A percentile compares a stretch with the other conserved stretches of the same genome.
Evolutionary conservation across 2,329 filamentous ascomycete genomes (phyloP).

Genomic region (Neofusicoccum sp.): DNA sequence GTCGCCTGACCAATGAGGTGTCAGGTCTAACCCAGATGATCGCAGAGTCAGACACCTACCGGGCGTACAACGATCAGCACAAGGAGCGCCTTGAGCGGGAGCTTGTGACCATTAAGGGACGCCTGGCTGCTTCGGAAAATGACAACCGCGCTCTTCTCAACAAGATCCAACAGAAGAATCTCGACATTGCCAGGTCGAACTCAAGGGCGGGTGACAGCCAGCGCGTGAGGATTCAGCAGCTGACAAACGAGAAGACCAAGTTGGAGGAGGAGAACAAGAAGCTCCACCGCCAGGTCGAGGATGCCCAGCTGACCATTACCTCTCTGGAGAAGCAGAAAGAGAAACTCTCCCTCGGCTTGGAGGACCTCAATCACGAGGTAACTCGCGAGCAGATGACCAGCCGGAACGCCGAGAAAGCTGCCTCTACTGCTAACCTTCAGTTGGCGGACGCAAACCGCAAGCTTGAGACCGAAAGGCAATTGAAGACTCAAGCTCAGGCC

Average conservation of each 20-base stretch:
- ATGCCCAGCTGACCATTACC: constrained; percentile 79
- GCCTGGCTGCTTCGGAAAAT: constrained; percentile 89
- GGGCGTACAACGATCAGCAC: constrained; percentile 85
- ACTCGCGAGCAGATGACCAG: constrained; percentile 87
- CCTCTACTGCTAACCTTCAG: constrained; percentile 78
- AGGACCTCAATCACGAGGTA: constrained; percentile 91
- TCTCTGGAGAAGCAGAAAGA: constrained; percentile 93
- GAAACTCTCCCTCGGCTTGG: constrained; percentile 82
- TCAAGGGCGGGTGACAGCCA: constrained; percentile 85
- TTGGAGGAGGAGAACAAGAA: constrained; percentile 81
- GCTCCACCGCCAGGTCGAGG: constrained; percentile 81
- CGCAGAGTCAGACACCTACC: constrained; percentile 85
- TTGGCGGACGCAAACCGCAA: constrained; percentile 87
- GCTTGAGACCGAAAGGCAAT: constrained; percentile 85
- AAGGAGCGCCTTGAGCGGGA: constrained; percentile 93
- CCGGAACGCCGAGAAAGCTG: constrained; percentile 85
- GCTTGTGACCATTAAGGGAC: constrained; percentile 85
- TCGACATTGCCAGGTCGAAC: constrained; percentile 90
- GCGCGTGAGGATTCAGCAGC: constrained; percentile 69
- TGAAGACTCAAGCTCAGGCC: constrained; percentile 80
- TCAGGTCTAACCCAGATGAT: constrained; percentile 87
- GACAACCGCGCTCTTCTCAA: constrained; percentile 95
- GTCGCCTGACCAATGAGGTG: constrained; percentile 75
- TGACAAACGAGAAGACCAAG: constrained; percentile 82
- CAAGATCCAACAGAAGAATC: constrained; percentile 94